Percentiles rank a stretch among this genome's conserved stretches.
Evolutionary conservation across 345 rosid species (phyloP).

Genomic region (Geranium rotundifolium): DNA sequence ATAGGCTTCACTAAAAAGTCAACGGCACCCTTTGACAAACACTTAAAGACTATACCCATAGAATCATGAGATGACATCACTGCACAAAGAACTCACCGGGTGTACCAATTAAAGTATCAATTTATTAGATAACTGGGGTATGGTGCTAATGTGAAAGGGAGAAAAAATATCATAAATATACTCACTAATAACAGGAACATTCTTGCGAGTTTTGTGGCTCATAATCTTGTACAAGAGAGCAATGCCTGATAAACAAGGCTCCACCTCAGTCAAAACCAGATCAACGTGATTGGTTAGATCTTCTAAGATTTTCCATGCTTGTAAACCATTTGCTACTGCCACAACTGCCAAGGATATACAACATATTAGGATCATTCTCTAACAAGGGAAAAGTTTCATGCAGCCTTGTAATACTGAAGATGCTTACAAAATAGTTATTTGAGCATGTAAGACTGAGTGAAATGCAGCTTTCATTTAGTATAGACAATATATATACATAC

Average conservation of each 20-base stretch:
- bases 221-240: slow-evolving; percentile 48
- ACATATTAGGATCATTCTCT: not conserved
- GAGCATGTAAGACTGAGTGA: not conserved
- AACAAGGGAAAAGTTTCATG: not conserved
- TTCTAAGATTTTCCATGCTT: slow-evolving; percentile 53
- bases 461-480: not conserved
- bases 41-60: slow-evolving; percentile 42
- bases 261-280: slow-evolving; percentile 50
- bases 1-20: slow-evolving; percentile 50
- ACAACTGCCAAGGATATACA: slow-evolving; percentile 23
- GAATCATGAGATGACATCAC: slow-evolving; percentile 56
- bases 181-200: slow-evolving; percentile 50
- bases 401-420: not conserved
- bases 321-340: slow-evolving; percentile 41
- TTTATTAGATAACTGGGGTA: not conserved
- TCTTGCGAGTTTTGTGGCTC: slow-evolving; percentile 43
- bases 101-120: slow-evolving; percentile 15
- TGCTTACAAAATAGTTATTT: not conserved
- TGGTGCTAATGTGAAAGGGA: not conserved
- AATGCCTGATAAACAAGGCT: slow-evolving; percentile 46
- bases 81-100: slow-evolving; percentile 30
- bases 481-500: too few species aligned
- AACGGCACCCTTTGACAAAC: slow-evolving; percentile 49
- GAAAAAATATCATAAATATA: slow-evolving; percentile 1
- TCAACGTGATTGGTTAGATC: slow-evolving; percentile 41